phyloP scores from a whole-genome alignment of 345 rosid genomes.

The Citrus inodora region DNA sequence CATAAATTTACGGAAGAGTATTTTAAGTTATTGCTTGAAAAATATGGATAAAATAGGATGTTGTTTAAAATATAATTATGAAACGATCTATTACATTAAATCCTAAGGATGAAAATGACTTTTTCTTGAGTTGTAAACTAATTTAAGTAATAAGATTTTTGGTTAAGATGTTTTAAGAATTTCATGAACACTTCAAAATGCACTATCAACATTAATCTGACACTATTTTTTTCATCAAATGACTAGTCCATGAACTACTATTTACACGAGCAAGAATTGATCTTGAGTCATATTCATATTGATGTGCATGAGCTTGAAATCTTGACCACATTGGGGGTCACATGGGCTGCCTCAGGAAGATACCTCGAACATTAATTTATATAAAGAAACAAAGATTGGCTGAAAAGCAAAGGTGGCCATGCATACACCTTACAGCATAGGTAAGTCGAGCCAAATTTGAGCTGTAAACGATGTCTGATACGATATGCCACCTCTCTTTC shows the following conservation, averaged over 20 bases:
- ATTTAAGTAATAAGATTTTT: no score
- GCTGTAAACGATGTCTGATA: not conserved
- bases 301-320: not conserved
- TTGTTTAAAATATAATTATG: no score
- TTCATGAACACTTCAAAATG: no score
- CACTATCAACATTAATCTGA: not conserved
- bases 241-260: no score
- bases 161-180: no score
- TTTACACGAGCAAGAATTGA: not conserved
- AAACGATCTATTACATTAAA: no score
- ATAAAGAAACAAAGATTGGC: not conserved
- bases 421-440: not conserved
- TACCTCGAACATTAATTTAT: not conserved
- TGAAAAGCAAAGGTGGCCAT: not conserved
- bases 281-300: not conserved
- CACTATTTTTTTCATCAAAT: not conserved
- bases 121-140: no score
- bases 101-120: fast-evolving
- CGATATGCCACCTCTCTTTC: not conserved
- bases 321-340: not conserved
- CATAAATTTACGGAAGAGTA: fast-evolving
- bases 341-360: constrained; percentile 2
- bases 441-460: not conserved
- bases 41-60: no score
- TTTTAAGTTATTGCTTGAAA: no score